Evolutionary conservation across 176 grass and related monocot species (phyloP), one percentile per base, ranked within the genome.

Genomic region (Oryza meyeriana): DNA sequence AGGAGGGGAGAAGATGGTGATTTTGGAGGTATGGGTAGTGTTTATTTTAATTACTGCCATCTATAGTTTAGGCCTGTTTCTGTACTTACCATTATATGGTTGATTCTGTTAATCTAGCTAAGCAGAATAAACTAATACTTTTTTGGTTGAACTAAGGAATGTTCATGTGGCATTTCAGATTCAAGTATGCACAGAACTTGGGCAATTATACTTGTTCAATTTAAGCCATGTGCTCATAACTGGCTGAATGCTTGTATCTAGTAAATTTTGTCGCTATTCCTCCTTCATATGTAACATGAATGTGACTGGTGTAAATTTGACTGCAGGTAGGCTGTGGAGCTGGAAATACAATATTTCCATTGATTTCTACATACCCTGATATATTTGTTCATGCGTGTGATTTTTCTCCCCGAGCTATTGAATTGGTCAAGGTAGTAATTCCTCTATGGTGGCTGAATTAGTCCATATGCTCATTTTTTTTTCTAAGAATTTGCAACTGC

Each of bases 341-440:
- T 38, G 96, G 93, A 76, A 98, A 98, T 71, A 93, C 96, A 65
- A 83, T 98, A 55, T 98, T 91, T 71, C 96, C 92, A 1, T 74
- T 98, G 75, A 66, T 95, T 41, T 85, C 88, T 77, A 93, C 79
- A 28, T 95, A 98, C 69, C 89, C 90, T 6, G 63, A 91, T 88
- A 88, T 95, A 85, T 95, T 88, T 93, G 83, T 88, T 75, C 85
- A 98, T 77, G 96, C 93, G 27, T 95, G 96, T 79, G 90, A 95
- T 89, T 95, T 98, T 90, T 98, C 96, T 45, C 63, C 76, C 73
- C 76, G 93, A 41, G 96, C 96, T 36, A 88, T 98, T 69, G 85
- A 91, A 25, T 85, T 95, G 71, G 93, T 98, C 66, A 98, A 98
- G 96, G 96, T 98, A 85, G 18, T 22, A 67, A 2, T 61, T 70